Evolutionary conservation across 225 moss, liverwort and hornwort species (phyloP).

Genomic region (Thuidium tamariscinum): DNA sequence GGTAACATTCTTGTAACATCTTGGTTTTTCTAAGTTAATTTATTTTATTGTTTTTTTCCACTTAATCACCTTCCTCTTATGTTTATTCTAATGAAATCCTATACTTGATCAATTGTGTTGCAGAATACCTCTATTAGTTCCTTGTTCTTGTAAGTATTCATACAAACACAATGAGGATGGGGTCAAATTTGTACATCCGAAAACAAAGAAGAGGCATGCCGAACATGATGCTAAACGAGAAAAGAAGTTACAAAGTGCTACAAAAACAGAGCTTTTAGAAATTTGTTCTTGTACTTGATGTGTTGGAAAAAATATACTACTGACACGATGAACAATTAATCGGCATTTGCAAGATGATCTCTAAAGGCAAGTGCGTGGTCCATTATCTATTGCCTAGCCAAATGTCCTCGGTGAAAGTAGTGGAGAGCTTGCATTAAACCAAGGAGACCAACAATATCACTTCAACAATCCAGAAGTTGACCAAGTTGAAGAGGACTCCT

Average conservation of each 20-base stretch:
- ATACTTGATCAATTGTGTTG: too few relatives aligned
- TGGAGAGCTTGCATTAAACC: fast-evolving
- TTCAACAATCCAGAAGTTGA: background rate
- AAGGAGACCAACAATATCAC: background rate
- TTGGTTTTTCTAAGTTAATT: too few relatives aligned
- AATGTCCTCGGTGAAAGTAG: background rate
- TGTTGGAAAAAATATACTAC: background rate
- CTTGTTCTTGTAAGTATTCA: background rate
- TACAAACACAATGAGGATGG: background rate
- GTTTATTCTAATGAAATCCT: fast-evolving
- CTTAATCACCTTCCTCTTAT: too few relatives aligned
- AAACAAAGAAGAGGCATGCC: background rate
- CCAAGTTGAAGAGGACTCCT: background rate
- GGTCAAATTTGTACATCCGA: background rate
- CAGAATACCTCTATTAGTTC: background rate
- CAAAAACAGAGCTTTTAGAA: background rate
- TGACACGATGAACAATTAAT: background rate
- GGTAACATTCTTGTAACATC: too few relatives aligned
- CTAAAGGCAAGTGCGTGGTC: fast-evolving
- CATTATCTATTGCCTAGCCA: fast-evolving
- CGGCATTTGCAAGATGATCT: background rate
- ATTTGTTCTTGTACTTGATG: background rate
- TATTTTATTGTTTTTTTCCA: too few relatives aligned
- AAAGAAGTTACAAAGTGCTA: background rate
- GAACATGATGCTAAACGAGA: background rate